Percentiles rank a stretch among this genome's conserved stretches.
Evolutionary conservation across 768 basidiomycete species (phyloP).

Genomic region (Boletus bicolor): DNA sequence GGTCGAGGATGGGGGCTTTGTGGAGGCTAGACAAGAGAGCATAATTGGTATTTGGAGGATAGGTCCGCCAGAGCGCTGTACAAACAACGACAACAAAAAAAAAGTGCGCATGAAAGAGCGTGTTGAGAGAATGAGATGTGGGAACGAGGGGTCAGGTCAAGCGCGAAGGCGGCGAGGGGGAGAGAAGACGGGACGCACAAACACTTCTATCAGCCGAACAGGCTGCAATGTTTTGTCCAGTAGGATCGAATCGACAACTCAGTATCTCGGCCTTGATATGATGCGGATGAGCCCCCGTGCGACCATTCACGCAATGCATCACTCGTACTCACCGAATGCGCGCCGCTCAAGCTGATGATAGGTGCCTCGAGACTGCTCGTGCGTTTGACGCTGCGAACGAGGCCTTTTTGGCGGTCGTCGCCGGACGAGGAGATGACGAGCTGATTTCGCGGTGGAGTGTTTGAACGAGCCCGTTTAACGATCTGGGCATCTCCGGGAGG

Average conservation of each 20-base stretch:
- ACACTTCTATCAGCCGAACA: constrained; percentile 88
- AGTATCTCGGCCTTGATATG: constrained; percentile 71
- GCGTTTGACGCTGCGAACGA: constrained; percentile 81
- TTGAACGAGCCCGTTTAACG: constrained; percentile 58
- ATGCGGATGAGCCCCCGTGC: background rate
- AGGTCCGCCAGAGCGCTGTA: constrained; percentile 86
- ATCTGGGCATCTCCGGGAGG: constrained; percentile 52
- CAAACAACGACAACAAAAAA: background rate
- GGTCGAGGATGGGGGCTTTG: constrained; percentile 90
- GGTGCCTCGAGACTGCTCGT: constrained; percentile 94
- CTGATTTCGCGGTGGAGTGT: constrained; percentile 56
- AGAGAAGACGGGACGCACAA: constrained; percentile 51
- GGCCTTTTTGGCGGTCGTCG: constrained; percentile 72
- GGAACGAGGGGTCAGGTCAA: background rate
- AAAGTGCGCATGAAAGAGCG: background rate
- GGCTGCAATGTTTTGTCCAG: constrained; percentile 90
- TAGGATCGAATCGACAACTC: constrained; percentile 90
- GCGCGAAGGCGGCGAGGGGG: background rate
- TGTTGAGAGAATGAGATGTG: background rate
- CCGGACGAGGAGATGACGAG: constrained; percentile 73
- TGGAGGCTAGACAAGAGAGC: constrained; percentile 77
- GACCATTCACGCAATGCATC: background rate
- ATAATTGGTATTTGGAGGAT: constrained; percentile 90
- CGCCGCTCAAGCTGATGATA: constrained; percentile 85
- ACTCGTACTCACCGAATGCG: constrained; percentile 68